Percentiles rank a stretch among this genome's conserved stretches.
Evolutionary conservation across 257 asterid species (phyloP).

Genomic region (Echium plantagineum): DNA sequence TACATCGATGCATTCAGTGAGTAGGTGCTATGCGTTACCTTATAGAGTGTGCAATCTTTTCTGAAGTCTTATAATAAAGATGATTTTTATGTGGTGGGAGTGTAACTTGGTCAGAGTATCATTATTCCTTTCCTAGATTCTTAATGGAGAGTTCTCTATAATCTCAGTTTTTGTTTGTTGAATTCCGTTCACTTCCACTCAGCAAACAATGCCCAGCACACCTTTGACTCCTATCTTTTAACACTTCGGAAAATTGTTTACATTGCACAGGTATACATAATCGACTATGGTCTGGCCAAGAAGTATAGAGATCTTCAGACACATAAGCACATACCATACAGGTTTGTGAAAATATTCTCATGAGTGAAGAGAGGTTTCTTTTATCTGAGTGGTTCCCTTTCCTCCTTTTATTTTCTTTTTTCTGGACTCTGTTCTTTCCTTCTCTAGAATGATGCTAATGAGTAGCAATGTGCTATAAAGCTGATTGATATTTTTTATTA

Average conservation of each 20-base stretch:
- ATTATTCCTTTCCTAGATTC: not conserved
- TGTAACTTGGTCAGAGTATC: not conserved
- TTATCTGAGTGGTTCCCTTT: not conserved
- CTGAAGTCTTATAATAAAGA: too few relatives aligned
- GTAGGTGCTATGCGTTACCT: too few relatives aligned
- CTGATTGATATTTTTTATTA: too few relatives aligned
- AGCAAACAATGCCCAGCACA: not conserved
- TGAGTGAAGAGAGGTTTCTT: not conserved
- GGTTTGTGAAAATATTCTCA: constrained; percentile 26
- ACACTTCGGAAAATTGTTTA: constrained; percentile 6
- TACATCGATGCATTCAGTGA: too few relatives aligned
- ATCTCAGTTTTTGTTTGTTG: not conserved
- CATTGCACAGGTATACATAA: constrained; percentile 62
- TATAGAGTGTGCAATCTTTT: too few relatives aligned
- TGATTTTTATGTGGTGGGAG: not conserved
- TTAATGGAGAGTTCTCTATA: not conserved
- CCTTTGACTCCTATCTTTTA: not conserved
- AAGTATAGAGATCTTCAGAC: constrained; percentile 90
- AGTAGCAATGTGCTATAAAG: too few relatives aligned
- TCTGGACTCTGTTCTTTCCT: too few relatives aligned
- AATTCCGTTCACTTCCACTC: not conserved
- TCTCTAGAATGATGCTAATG: too few relatives aligned
- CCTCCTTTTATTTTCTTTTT: too few relatives aligned
- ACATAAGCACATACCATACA: constrained; percentile 93
- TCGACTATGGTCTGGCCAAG: constrained; percentile 95